Conservation (phyloP, 2,329 filamentous ascomycete genomes). For the Aspergillus hortae region DNA sequence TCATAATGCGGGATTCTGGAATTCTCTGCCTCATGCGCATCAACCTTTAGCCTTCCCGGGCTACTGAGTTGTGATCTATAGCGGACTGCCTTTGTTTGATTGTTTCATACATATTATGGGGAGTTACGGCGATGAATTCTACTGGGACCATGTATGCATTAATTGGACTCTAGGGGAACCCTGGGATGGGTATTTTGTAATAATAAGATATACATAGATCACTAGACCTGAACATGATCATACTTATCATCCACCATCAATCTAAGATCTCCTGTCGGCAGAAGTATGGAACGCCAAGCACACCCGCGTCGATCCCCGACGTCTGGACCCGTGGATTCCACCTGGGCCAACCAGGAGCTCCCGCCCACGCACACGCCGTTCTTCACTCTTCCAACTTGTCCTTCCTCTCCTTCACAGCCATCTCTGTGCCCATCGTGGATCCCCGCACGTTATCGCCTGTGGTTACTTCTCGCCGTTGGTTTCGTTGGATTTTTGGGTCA, state of each 20-base stretch:
- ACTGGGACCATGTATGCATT: too few relatives aligned
- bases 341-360: constrained; percentile 16
- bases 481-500: constrained; percentile 10
- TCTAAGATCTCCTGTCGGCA: too few relatives aligned
- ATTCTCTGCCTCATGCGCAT: constrained; percentile 7
- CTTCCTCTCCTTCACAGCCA: constrained; percentile 5
- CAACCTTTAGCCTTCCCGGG: constrained; percentile 12
- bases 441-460: constrained; percentile 9
- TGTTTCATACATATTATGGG: too few relatives aligned
- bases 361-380: constrained; percentile 17
- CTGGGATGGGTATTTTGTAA: too few relatives aligned
- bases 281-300: neutral
- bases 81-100: neutral
- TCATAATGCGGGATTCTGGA: constrained; percentile 9
- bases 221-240: too few relatives aligned
- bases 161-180: too few relatives aligned
- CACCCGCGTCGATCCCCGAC: neutral
- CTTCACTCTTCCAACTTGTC: constrained; percentile 19
- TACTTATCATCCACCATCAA: too few relatives aligned
- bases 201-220: too few relatives aligned
- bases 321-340: neutral
- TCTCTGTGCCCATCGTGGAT: constrained; percentile 3
- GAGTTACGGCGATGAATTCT: too few relatives aligned
- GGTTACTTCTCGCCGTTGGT: neutral
- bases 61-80: constrained; percentile 4